These are phyloP conservation scores for Hericium rajendrae DNA, from an alignment of 768 basidiomycete species.

Conservation along the genomic window DNA sequence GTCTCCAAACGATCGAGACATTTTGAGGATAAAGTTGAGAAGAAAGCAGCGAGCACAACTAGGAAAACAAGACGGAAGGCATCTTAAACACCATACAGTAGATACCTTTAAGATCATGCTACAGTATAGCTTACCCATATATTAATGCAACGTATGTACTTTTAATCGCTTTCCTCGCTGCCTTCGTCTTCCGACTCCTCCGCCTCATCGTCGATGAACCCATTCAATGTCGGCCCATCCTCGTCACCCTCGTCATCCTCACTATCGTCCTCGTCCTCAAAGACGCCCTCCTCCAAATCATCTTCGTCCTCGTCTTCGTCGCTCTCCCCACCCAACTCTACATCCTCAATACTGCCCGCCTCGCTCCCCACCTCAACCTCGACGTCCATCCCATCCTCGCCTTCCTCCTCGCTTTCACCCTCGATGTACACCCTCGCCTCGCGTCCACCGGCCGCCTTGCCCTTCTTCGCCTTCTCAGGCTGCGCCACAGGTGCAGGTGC, in stretches of 20 bases:
- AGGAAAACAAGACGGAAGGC: neutral
- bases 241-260: conserved; percentile 29
- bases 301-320: conserved; percentile 39
- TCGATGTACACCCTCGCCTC: conserved; percentile 50
- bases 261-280: conserved; percentile 50
- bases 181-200: conserved; percentile 44
- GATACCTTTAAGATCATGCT: neutral
- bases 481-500: conserved; percentile 47
- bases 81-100: neutral
- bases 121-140: neutral
- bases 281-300: conserved; percentile 31
- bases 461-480: conserved; percentile 19
- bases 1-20: too few species aligned
- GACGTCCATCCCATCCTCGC: conserved; percentile 39
- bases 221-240: conserved; percentile 14
- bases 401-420: conserved; percentile 70
- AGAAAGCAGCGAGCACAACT: neutral
- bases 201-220: conserved; percentile 52
- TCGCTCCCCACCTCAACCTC: conserved; percentile 58
- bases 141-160: neutral
- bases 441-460: conserved; percentile 23
- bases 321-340: conserved; percentile 58
- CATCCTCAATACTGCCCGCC: conserved; percentile 68
- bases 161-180: conserved; percentile 23
- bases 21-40: neutral